Base-by-base conservation (phyloP, 129 eudicot genomes). In the Lactuca sativa region DNA sequence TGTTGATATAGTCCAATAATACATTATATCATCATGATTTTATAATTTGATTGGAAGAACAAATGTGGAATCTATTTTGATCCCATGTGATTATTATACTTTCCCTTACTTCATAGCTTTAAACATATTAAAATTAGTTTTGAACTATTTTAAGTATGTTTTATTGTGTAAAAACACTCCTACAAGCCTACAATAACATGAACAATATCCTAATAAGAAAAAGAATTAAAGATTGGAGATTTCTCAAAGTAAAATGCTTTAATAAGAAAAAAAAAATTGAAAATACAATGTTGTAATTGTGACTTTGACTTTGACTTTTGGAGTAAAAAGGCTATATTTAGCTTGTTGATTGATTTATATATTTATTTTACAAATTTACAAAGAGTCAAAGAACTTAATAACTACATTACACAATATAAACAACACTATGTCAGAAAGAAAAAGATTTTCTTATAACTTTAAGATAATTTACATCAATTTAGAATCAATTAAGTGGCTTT, bases 381-480 rank as follows among this genome's bases (percentile, higher is more conserved):
- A 63, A 41, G 66, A 43, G 41, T 47, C 53, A 56, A 44, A 34
- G 67, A 66, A 74, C 52, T 74, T 66, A 59, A 58, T 74, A 64
- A 65, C 36, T 65, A 47, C 67, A 56, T 56, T 64, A 56, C 59
- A 74, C n/a, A 48, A 56, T 56, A 43, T 41, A 47, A 40, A 40
- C 44, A 62, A 55, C 40, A 65, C 10, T 33, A 64, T 64, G 41
- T 0, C 56, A 63, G 64, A 64, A 74, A 74, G 44, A 74, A 15
- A 37, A 4, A 2, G 33, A 13, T 74, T 33, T 64, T 7, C 71
- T 73, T n/a, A 73, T 25, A 55, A 64, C n/a, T 74, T 74, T 54
- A 41, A 55, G 14, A 6, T 55, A 65, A 56, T 65, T 65, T 74
- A 74, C 79, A 74, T 74, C 67, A 57, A 31, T 64, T 33, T 73